A percentile compares a stretch with the other conserved stretches of the same genome.
These are phyloP conservation scores for Dicorynia guianensis DNA, from an alignment of 306 rosid genomes.

Conservation along the genomic window DNA sequence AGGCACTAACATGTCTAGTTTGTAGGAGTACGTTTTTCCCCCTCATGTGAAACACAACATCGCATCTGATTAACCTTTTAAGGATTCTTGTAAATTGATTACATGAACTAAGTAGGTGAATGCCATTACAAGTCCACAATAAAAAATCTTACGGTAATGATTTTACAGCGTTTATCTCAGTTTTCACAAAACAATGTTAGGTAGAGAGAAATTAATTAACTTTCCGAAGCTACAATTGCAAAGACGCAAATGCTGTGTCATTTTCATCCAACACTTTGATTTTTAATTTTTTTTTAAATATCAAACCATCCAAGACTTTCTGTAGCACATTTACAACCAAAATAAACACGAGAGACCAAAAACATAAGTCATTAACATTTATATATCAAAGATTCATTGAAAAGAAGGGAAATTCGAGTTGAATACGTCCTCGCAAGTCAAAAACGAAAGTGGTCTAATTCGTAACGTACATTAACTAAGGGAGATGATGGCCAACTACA, in stretches of 20 bases:
- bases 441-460: neutral
- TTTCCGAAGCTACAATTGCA: neutral
- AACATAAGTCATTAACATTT: too few relatives aligned
- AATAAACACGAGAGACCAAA: neutral
- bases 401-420: too few relatives aligned
- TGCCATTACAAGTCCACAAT: neutral
- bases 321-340: neutral
- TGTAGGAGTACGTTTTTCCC: slow-evolving; percentile 46
- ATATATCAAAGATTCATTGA: too few relatives aligned
- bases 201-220: neutral
- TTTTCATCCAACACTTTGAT: too few relatives aligned
- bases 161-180: neutral
- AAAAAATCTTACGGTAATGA: neutral
- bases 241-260: too few relatives aligned
- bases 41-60: slow-evolving; percentile 47
- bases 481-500: neutral
- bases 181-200: neutral
- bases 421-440: neutral
- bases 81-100: slow-evolving; percentile 44
- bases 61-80: slow-evolving; percentile 42
- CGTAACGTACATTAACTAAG: neutral
- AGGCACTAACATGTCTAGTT: slow-evolving; percentile 61
- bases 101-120: slow-evolving; percentile 32
- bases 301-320: too few relatives aligned
- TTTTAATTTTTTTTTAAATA: too few relatives aligned